A percentile compares a stretch with the other conserved stretches of the same genome.
These are phyloP conservation scores for Scenedesmus sp. DNA, from an alignment of 163 green algal genomes.

Conservation along the genomic window DNA sequence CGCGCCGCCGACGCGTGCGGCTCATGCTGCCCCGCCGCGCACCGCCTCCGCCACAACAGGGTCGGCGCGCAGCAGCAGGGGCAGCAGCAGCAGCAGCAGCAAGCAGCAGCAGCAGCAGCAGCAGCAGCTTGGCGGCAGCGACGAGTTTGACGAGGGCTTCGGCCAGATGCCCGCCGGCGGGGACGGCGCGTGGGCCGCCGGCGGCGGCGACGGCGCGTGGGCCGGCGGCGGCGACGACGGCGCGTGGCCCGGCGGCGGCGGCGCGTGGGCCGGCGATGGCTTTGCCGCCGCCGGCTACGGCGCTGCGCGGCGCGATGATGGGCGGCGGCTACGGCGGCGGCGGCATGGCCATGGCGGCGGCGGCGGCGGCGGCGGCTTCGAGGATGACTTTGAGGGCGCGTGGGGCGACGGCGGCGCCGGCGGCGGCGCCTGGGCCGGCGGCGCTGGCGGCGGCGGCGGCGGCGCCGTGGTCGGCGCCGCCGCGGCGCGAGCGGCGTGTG, in stretches of 20 bases:
- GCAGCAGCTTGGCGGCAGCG: neutral
- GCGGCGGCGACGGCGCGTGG: too few relatives aligned
- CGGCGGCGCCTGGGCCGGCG: neutral
- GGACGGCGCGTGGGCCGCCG: neutral
- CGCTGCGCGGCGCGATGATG: neutral
- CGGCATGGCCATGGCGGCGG: slow-evolving; percentile 5
- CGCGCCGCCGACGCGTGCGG: too few relatives aligned
- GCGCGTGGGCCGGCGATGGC: neutral
- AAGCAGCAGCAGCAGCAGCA: slow-evolving; percentile 29
- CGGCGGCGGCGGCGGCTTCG: neutral
- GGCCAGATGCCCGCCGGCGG: neutral
- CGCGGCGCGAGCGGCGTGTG: neutral
- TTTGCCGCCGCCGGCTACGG: neutral
- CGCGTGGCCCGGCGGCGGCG: neutral
- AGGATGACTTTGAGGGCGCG: neutral
- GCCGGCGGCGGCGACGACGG: too few relatives aligned
- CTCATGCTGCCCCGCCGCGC: too few relatives aligned
- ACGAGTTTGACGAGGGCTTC: neutral
- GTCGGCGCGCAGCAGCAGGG: neutral
- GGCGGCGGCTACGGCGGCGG: neutral
- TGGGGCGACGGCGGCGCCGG: neutral
- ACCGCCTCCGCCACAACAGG: too few relatives aligned
- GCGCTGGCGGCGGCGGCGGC: neutral
- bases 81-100: neutral
- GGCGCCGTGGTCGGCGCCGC: neutral